Conservation (phyloP, 1,139 yeast genomes). For the Taphrina flavorubra region DNA sequence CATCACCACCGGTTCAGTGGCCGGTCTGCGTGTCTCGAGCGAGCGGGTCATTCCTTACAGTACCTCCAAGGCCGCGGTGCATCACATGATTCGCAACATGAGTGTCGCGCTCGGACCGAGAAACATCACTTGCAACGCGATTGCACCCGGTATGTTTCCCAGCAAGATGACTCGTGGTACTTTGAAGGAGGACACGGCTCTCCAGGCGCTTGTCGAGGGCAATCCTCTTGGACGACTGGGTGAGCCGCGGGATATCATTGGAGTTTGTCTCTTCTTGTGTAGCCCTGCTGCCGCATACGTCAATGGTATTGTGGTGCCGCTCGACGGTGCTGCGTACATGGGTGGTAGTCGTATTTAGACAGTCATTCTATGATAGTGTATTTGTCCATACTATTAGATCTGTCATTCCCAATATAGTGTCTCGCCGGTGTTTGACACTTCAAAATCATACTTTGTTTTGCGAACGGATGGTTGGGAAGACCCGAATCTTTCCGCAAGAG, state of each 20-base stretch:
- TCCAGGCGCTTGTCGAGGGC: conserved; percentile 60
- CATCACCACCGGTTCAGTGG: conserved; percentile 70
- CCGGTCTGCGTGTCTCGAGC: conserved; percentile 49
- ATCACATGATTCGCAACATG: conserved; percentile 69
- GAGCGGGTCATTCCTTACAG: conserved; percentile 60
- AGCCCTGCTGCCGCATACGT: conserved; percentile 66
- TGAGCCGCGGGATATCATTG: conserved; percentile 64
- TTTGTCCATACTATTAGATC: no score
- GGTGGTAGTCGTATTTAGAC: conserved; percentile 18
- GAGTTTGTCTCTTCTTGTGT: conserved; percentile 63
- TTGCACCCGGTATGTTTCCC: conserved; percentile 83
- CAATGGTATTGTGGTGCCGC: conserved; percentile 70
- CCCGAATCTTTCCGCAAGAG: no score
- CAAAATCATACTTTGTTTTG: no score
- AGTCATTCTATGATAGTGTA: no score
- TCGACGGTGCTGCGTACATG: conserved; percentile 63
- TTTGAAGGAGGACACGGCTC: conserved; percentile 55
- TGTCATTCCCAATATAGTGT: no score
- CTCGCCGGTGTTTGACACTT: no score
- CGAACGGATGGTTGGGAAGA: no score
- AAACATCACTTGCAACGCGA: conserved; percentile 68
- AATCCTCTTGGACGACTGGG: conserved; percentile 71
- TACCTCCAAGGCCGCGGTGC: conserved; percentile 79
- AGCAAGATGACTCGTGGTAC: conserved; percentile 76
- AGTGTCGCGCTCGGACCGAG: conserved; percentile 75